phyloP scores from a whole-genome alignment of 2,329 filamentous ascomycete genomes.

The Thermomyces lanuginosus region DNA sequence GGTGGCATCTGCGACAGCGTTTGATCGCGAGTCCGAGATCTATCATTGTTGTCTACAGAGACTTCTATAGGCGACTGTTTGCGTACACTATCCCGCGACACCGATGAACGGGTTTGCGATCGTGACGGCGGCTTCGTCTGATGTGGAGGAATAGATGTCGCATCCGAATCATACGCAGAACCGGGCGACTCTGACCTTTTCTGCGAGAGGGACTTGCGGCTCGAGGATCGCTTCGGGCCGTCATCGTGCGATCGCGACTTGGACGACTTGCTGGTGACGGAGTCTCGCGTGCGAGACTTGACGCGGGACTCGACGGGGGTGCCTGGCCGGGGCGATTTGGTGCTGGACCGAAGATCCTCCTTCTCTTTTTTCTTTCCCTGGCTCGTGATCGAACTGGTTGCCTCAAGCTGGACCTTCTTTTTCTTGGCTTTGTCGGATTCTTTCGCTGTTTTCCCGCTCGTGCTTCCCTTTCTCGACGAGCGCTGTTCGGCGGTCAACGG shows the following conservation, averaged over 20 bases:
- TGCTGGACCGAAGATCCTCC: slow-evolving; percentile 15
- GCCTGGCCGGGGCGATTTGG: slow-evolving; percentile 20
- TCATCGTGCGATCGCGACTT: slow-evolving; percentile 18
- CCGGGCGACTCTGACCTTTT: slow-evolving; percentile 21
- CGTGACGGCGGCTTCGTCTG: slow-evolving; percentile 25
- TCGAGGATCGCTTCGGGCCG: slow-evolving; percentile 17
- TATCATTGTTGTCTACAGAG: slow-evolving; percentile 12
- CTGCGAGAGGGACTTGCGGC: slow-evolving; percentile 17
- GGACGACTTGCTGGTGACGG: slow-evolving; percentile 19
- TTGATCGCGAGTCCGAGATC: slow-evolving; percentile 4
- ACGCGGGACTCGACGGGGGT: slow-evolving; percentile 24
- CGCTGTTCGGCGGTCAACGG: slow-evolving; percentile 31
- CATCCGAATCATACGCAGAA: slow-evolving; percentile 28
- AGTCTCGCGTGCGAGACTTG: slow-evolving; percentile 20
- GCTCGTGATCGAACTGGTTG: slow-evolving; percentile 27
- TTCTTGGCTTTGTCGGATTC: slow-evolving; percentile 19
- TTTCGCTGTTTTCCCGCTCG: slow-evolving; percentile 13
- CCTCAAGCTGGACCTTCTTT: slow-evolving; percentile 21
- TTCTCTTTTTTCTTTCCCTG: slow-evolving; percentile 25
- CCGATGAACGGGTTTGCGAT: slow-evolving; percentile 16
- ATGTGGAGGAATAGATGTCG: slow-evolving; percentile 30
- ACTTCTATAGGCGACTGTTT: slow-evolving; percentile 21
- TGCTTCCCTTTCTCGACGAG: slow-evolving; percentile 20
- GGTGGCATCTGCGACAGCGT: slow-evolving; percentile 23
- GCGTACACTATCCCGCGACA: slow-evolving; percentile 2